Evolutionary conservation across 1,284 basidiomycete species (phyloP), one percentile per base, ranked within the genome.

Genomic region (Ceratobasidium sp.): DNA sequence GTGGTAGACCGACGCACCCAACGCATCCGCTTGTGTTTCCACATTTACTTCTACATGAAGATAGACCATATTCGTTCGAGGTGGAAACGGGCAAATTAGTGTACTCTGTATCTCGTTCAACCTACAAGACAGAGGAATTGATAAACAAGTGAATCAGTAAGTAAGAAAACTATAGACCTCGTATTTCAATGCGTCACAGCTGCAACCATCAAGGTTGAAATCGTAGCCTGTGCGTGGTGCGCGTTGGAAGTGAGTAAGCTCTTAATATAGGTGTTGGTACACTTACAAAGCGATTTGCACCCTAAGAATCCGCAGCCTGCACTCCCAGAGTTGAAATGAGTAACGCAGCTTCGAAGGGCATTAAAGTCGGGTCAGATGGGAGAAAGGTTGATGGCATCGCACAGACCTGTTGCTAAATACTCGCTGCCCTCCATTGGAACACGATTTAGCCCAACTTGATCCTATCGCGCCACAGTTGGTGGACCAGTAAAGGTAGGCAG

Each of bases 141-240:
- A 8, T 33, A 31, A 11, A 4, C 11, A n/a, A n/a, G n/a, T n/a
- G n/a, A 11, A 41, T 5, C 6, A 41, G 36, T 41, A 41, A 41
- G 11, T n/a, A 27, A 50, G 8, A 4, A 2, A 6, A 31, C 65
- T 6, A n/a, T n/a, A n/a, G 53, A 54, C 65, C 15, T 36, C 45
- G 33, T 71, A 71, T 36, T 44, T 71, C 33, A 71, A 31, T 4
- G 67, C 67, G 36, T 59, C 54, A 24, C 67, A 71, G 41, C 45
- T 48, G 41, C 67, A 71, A 36, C 41, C 27, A n/a, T 71, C 54
- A 14, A 57, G 22, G 54, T 57, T 71, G 36, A 54, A 64, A 22
- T 64, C 45, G 19, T 64, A 64, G 44, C 60, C 60, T 64, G 31
- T 11, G 11, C 11, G 11, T 5, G 6, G 36, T 5, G 11, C 6